Conservation (phyloP, 2,329 filamentous ascomycete species). For the Penicillium occitanis region DNA sequence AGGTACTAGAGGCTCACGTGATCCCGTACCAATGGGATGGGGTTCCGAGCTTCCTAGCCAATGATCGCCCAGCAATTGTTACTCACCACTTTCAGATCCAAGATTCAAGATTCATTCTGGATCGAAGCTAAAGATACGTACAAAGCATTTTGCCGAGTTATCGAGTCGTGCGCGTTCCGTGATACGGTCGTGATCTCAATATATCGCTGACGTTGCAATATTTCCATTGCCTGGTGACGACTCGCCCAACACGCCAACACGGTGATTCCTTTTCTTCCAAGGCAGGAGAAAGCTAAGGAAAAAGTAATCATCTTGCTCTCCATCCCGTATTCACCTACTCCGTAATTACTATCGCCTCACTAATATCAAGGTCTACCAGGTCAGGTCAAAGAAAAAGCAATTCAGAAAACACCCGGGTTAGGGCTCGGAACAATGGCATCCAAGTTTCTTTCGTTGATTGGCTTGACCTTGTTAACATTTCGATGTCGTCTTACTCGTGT, state of each 20-base stretch:
- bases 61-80: not conserved
- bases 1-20: constrained; percentile 2
- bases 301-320: not conserved
- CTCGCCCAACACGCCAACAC: not conserved
- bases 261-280: not conserved
- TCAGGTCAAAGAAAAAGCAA: not conserved
- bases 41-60: constrained; percentile 7
- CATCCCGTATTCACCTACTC: not conserved
- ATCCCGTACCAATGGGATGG: constrained; percentile 13
- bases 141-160: not conserved
- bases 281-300: constrained; percentile 1
- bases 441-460: not conserved
- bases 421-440: not conserved
- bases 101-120: not conserved
- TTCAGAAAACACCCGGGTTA: constrained; percentile 2
- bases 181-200: constrained; percentile 2
- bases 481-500: not conserved
- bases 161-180: constrained; percentile 1
- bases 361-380: not conserved
- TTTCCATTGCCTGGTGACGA: not conserved
- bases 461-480: not conserved
- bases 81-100: not conserved
- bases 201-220: constrained; percentile 1
- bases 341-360: not conserved
- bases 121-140: not conserved